Base-by-base conservation (phyloP, 768 basidiomycete genomes). In the Saitozyma sp. region DNA sequence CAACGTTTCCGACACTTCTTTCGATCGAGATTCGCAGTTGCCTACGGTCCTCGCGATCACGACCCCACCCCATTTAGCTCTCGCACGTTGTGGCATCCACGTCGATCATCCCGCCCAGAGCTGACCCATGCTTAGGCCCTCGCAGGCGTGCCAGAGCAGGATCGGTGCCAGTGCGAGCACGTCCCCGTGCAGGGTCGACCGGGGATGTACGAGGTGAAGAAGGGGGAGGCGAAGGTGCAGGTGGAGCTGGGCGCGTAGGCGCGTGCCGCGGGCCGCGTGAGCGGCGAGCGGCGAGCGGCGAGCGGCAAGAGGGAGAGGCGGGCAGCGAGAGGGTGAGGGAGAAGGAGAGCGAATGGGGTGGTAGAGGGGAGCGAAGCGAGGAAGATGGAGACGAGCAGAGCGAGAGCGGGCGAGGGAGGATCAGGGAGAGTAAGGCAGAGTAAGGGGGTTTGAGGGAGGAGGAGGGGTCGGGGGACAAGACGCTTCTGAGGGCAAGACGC, bases 121-220 rank as follows among this genome's bases (percentile, higher is more conserved):
- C 29, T 29, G 29, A 29, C 29, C 29, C 29, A 29, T 29, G 29
- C 29, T 3, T 50, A 77, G 76, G 77, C 76, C 14, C 68, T 79
- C 19, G 70, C 69, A 3, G 76, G 69, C 10, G 73, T 79, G 1
- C 69, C 72, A 14, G 64, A 68, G 42, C 53, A 65, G 9, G 65
- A 74, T 37, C 62, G 75, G 61, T 80, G 79, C 58, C 54, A 68
- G 39, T 78, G 77, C 56, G 69, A 69, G 43, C 77, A 78, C 54
- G 67, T 69, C 13, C 73, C 73, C 8, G 64, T 71, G 10, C 56
- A 63, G 4, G 70, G 70, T 38, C 57, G 56, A 62, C 71, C 73
- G 7, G 67, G 72, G 11, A 58, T 78, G 42, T 71, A 67, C 51
- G 73, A 78, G 54, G 73, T 76, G 6, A 46, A 51, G 16, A 60